phyloP scores from a whole-genome alignment of 345 rosid genomes.

The Salix dunnii region DNA sequence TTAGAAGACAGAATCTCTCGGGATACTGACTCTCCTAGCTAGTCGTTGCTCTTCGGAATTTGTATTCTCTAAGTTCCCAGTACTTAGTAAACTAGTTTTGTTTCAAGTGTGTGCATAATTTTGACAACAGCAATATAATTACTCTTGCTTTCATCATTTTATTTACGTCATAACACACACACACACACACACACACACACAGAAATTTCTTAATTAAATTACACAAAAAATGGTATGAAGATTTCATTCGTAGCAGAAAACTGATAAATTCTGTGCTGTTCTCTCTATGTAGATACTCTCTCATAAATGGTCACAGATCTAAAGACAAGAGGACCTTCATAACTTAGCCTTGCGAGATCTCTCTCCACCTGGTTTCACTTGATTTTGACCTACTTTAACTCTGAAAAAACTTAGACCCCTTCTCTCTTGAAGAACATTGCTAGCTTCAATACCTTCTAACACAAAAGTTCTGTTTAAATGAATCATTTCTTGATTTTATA shows the following conservation, averaged over 20 bases:
- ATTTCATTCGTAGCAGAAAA: background rate
- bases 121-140: no score
- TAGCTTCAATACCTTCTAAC: background rate
- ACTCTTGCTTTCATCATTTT: no score
- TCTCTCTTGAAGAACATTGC: background rate
- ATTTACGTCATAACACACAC: no score
- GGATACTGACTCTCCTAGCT: background rate
- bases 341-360: background rate
- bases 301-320: background rate
- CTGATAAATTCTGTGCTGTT: background rate
- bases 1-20: background rate
- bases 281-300: background rate
- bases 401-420: background rate
- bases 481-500: no score
- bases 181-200: no score
- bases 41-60: background rate
- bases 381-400: no score
- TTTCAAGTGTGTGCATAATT: background rate
- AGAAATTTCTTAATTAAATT: no score
- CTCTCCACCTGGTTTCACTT: no score
- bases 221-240: background rate
- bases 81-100: background rate
- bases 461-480: background rate
- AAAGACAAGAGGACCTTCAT: background rate
- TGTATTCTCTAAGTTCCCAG: background rate